Conservation (phyloP, 2,329 filamentous ascomycete species). For the Periglandula ipomoeae region DNA sequence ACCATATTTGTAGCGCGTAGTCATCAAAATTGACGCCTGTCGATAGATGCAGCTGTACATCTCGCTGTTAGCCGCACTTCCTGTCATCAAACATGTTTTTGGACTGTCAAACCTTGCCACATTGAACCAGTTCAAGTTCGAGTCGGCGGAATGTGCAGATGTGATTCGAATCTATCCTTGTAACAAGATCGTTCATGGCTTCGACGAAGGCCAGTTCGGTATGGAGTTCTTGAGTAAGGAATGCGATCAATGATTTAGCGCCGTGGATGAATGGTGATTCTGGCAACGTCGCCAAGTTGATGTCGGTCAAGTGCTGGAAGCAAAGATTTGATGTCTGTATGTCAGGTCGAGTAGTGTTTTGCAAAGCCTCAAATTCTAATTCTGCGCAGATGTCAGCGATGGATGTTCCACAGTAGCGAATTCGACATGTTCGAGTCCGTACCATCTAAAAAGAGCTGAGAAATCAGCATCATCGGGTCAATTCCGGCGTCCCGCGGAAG, state of each 20-base stretch:
- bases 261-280: constrained; percentile 26
- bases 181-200: constrained; percentile 26
- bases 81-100: neutral
- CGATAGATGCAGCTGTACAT: constrained; percentile 29
- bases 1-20: constrained; percentile 32
- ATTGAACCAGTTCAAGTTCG: constrained; percentile 42
- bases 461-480: constrained; percentile 32
- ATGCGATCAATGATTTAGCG: constrained; percentile 26
- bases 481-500: neutral
- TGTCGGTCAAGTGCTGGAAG: constrained; percentile 30
- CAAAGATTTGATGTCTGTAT: constrained; percentile 32
- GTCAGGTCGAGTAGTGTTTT: constrained; percentile 17
- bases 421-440: constrained; percentile 8
- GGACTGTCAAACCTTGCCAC: constrained; percentile 35
- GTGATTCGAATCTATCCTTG: constrained; percentile 25
- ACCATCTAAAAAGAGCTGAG: constrained; percentile 44
- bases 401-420: neutral
- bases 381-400: constrained; percentile 24
- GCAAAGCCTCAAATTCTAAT: constrained; percentile 35
- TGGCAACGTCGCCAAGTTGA: constrained; percentile 14
- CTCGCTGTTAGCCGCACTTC: neutral
- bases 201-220: constrained; percentile 21
- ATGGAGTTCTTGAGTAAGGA: constrained; percentile 26
- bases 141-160: constrained; percentile 35
- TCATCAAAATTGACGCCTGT: constrained; percentile 28